Evolutionary conservation across 306 rosid species (phyloP).

Genomic region (Inga oerstediana): DNA sequence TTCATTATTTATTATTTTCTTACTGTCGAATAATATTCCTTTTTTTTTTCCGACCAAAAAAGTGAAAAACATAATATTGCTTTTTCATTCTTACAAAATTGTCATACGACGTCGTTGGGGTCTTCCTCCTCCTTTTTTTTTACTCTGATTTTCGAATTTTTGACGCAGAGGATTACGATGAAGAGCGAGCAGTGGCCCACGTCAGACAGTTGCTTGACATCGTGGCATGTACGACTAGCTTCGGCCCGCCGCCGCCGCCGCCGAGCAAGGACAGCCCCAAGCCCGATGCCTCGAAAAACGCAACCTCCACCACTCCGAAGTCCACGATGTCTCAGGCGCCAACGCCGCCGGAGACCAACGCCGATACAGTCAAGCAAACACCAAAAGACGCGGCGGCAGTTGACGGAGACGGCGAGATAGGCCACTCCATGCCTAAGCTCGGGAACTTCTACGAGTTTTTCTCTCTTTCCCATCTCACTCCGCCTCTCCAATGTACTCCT

Average conservation of each 20-base stretch:
- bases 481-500: slow-evolving; percentile 79
- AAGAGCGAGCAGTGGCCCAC: slow-evolving; percentile 72
- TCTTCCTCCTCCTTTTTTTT: not conserved
- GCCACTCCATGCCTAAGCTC: slow-evolving; percentile 78
- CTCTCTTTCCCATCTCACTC: slow-evolving; percentile 85
- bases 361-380: slow-evolving; percentile 16
- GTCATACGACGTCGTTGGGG: slow-evolving; percentile 38
- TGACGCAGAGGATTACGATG: slow-evolving; percentile 76
- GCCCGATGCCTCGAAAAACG: slow-evolving; percentile 46
- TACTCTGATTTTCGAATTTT: not conserved
- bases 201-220: slow-evolving; percentile 81
- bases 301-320: slow-evolving; percentile 33
- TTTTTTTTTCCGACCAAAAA: too few species aligned
- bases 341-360: not conserved
- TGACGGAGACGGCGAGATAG: slow-evolving; percentile 68
- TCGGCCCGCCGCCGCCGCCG: slow-evolving; percentile 56
- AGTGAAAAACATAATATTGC: too few species aligned
- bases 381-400: slow-evolving; percentile 45
- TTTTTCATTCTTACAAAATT: not conserved
- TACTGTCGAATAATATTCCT: too few species aligned
- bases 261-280: slow-evolving; percentile 44
- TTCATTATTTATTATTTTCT: too few species aligned
- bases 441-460: slow-evolving; percentile 93
- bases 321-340: slow-evolving; percentile 42
- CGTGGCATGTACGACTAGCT: slow-evolving; percentile 86